Evolutionary conservation across 345 rosid species (phyloP).

Genomic region (Eucalyptus fibrosa): DNA sequence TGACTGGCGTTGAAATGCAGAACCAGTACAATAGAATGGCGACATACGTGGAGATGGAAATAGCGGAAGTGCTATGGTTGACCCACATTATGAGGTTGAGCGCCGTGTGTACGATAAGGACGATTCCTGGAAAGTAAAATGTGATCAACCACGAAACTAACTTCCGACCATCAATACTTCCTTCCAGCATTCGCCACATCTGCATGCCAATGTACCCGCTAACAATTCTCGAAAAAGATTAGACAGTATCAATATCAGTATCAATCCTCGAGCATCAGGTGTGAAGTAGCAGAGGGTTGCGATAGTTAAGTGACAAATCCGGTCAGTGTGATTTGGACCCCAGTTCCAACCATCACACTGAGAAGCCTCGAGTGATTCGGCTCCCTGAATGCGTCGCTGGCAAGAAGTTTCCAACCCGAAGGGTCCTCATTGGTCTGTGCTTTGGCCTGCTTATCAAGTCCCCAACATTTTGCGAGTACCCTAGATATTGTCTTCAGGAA

Average conservation of each 20-base stretch:
- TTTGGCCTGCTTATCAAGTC: constrained; percentile 65
- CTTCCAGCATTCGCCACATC: background rate
- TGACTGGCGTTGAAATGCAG: background rate
- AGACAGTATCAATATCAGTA: background rate
- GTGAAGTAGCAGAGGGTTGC: background rate
- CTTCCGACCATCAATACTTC: background rate
- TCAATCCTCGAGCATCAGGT: background rate
- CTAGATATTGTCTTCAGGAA: background rate
- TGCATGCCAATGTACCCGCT: background rate
- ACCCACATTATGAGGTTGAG: background rate
- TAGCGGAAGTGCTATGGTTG: background rate
- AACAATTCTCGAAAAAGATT: background rate
- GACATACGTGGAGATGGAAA: background rate
- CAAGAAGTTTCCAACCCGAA: constrained; percentile 22
- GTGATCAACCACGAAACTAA: background rate
- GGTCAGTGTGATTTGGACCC: background rate
- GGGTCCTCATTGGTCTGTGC: constrained; percentile 66
- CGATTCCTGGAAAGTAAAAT: background rate
- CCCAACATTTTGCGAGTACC: constrained; percentile 16
- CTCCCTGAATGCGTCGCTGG: background rate
- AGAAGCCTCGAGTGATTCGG: background rate
- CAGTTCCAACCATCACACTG: background rate
- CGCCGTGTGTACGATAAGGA: background rate
- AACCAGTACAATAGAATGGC: background rate
- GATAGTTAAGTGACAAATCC: background rate